Conservation (phyloP, 805 yeast genomes). For the Zygosaccharomyces gambellarensis region DNA sequence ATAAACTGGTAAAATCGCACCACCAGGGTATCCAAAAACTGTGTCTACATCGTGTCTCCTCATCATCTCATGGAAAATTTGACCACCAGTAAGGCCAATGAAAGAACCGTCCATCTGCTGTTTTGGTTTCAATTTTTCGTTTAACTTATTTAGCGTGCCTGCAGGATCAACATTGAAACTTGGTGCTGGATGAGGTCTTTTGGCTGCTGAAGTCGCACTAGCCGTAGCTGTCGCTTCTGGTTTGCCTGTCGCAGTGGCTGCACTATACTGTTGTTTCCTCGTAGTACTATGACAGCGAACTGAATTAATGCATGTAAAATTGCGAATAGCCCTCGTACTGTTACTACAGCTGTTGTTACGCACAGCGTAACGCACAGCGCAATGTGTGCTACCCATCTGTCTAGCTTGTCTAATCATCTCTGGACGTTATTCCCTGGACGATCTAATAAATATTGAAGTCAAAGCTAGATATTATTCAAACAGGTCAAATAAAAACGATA, state of each 20-base stretch:
- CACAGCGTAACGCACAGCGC: conserved; percentile 8
- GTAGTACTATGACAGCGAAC: conserved; percentile 9
- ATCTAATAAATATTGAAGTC: not conserved
- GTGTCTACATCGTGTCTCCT: conserved; percentile 91
- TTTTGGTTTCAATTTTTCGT: conserved; percentile 6
- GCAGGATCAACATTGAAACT: conserved; percentile 31
- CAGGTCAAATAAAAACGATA: too few species aligned
- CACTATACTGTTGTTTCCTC: conserved; percentile 11
- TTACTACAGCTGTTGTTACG: not conserved
- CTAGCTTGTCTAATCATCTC: conserved; percentile 25
- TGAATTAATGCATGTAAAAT: conserved; percentile 1
- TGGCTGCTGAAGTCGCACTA: conserved; percentile 8
- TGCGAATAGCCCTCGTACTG: not conserved
- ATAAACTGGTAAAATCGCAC: conserved; percentile 95
- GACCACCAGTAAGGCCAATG: conserved; percentile 97
- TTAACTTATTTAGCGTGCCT: conserved; percentile 13
- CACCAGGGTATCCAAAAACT: conserved; percentile 97
- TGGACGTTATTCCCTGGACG: not conserved
- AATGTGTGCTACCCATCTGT: conserved; percentile 16
- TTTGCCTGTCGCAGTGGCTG: conserved; percentile 10
- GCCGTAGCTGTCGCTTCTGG: not conserved
- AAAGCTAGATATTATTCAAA: too few species aligned
- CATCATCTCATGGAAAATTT: conserved; percentile 99
- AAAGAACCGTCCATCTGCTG: conserved; percentile 70
- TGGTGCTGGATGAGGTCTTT: conserved; percentile 37